Conservation (phyloP, 805 yeast species). For the Barnettozyma wickerhamii region DNA sequence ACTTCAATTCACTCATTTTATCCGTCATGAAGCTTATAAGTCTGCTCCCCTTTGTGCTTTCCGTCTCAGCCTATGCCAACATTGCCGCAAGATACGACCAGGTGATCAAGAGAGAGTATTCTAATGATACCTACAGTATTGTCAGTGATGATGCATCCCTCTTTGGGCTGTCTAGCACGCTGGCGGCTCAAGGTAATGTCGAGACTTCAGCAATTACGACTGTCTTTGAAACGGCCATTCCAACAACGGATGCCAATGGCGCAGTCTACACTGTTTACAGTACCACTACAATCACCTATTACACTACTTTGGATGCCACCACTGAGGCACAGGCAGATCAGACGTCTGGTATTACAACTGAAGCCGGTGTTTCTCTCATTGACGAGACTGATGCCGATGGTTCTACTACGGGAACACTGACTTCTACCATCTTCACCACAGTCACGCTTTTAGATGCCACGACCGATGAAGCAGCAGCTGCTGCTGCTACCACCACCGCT, state of each 20-base stretch:
- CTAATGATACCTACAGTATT: slow-evolving; percentile 8
- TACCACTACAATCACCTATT: slow-evolving; percentile 16
- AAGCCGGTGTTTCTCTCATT: background rate
- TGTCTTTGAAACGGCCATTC: slow-evolving; percentile 17
- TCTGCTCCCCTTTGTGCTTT: slow-evolving; percentile 14
- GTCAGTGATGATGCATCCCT: slow-evolving; percentile 1
- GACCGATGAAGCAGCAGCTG: background rate
- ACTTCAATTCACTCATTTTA: background rate
- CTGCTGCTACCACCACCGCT: background rate
- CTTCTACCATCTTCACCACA: slow-evolving; percentile 7
- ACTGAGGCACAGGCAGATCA: slow-evolving; percentile 5
- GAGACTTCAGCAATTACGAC: slow-evolving; percentile 14
- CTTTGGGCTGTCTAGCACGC: too few relatives aligned
- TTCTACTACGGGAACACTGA: slow-evolving; percentile 3
- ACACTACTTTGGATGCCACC: slow-evolving; percentile 17
- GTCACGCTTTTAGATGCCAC: slow-evolving; percentile 5
- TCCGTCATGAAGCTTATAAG: slow-evolving; percentile 13
- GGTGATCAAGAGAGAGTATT: slow-evolving; percentile 16
- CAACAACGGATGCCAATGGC: slow-evolving; percentile 22
- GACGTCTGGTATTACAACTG: slow-evolving; percentile 1
- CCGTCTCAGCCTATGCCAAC: slow-evolving; percentile 21
- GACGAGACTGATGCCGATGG: slow-evolving; percentile 7
- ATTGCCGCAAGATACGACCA: slow-evolving; percentile 22
- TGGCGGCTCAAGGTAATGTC: slow-evolving; percentile 2
- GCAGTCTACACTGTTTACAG: slow-evolving; percentile 12